Evolutionary conservation across 345 rosid genomes (phyloP).

Genomic region (Salix koriyanagi): DNA sequence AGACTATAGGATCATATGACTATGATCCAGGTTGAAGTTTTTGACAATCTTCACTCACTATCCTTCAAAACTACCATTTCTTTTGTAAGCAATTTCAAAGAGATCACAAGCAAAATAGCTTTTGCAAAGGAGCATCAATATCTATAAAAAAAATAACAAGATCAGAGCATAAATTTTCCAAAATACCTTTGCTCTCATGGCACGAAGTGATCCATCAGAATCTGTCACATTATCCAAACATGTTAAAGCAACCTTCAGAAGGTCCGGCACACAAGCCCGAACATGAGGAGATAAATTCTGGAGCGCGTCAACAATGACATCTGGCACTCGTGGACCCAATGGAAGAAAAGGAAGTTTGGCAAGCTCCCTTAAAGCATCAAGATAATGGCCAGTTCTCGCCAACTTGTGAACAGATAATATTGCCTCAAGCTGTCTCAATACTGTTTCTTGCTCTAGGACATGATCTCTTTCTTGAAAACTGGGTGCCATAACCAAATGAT

Average conservation of each 20-base stretch:
- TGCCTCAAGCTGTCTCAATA: conserved; percentile 95
- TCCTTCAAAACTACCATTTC: not conserved
- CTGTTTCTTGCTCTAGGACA: conserved; percentile 80
- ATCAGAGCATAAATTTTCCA: not conserved
- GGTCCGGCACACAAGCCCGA: conserved; percentile 83
- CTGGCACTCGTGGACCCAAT: conserved; percentile 76
- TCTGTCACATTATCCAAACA: conserved; percentile 85
- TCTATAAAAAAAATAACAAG: not conserved
- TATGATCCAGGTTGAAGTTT: not conserved
- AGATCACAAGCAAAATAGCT: not conserved
- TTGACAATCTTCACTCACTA: not conserved
- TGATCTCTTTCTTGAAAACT: conserved; percentile 78
- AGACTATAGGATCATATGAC: not conserved
- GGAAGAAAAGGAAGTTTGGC: conserved; percentile 88
- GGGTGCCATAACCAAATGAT: conserved; percentile 20
- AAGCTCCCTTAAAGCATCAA: conserved; percentile 86
- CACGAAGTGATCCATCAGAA: conserved; percentile 83
- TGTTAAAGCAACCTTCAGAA: conserved; percentile 72
- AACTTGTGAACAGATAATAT: conserved; percentile 70
- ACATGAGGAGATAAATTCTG: conserved; percentile 77
- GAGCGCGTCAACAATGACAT: conserved; percentile 44
- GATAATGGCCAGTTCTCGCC: conserved; percentile 58
- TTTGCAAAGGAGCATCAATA: not conserved
- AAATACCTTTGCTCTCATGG: conserved; percentile 86
- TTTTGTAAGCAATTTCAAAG: not conserved